Conservation (phyloP, 78 protist genomes). For the Dictyostelium intermedium region DNA sequence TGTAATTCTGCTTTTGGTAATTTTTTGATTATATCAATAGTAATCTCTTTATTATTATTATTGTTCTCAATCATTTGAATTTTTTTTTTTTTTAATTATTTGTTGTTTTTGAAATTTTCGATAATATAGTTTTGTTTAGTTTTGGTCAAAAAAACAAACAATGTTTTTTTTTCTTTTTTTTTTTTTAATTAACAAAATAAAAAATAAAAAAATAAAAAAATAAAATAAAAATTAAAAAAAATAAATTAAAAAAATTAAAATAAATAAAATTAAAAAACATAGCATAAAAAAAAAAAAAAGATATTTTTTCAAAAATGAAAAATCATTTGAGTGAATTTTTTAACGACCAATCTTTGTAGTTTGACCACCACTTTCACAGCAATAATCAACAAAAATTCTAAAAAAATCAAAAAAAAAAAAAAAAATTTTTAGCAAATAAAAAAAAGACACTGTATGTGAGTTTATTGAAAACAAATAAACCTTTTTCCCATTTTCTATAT, state of each 20-base stretch:
- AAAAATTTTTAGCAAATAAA: no score
- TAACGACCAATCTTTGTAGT: neutral
- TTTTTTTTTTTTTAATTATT: neutral
- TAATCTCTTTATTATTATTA: neutral
- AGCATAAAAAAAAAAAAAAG: neutral
- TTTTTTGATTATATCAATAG: conserved; percentile 41
- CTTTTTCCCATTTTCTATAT: no score
- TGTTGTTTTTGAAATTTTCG: neutral
- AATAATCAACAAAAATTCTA: neutral
- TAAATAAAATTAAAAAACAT: neutral
- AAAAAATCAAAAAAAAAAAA: no score
- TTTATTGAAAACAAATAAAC: no score
- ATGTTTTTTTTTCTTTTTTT: neutral
- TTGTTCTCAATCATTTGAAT: neutral
- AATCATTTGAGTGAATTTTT: neutral
- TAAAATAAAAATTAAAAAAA: neutral
- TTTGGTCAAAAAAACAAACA: no score
- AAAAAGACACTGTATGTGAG: no score
- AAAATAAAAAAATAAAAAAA: neutral
- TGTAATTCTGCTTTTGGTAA: conserved; percentile 79
- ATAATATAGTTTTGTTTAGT: no score
- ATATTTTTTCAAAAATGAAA: neutral
- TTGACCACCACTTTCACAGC: neutral
- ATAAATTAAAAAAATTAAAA: neutral
- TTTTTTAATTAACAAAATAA: neutral